Evolutionary conservation across 2,329 filamentous ascomycete species (phyloP).

Genomic region (Epichloe coenophiala): DNA sequence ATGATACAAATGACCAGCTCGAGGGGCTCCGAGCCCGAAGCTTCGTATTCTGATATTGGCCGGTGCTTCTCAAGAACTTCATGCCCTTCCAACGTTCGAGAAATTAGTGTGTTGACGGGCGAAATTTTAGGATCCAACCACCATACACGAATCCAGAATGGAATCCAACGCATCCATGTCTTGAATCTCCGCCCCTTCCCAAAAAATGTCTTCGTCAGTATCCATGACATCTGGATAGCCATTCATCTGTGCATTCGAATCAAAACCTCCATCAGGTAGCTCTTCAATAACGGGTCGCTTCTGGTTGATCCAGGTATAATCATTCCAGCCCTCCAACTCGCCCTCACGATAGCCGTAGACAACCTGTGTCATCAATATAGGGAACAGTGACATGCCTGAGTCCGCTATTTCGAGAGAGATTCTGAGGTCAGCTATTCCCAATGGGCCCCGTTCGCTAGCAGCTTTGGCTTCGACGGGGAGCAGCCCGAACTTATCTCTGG

Average conservation of each 20-base stretch:
- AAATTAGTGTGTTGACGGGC: neutral
- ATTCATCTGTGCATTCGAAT: slow-evolving; percentile 28
- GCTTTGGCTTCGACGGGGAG: slow-evolving; percentile 72
- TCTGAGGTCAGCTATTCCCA: slow-evolving; percentile 67
- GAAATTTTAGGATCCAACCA: slow-evolving; percentile 25
- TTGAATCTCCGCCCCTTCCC: slow-evolving; percentile 44
- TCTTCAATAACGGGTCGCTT: slow-evolving; percentile 16
- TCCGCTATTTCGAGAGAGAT: slow-evolving; percentile 66
- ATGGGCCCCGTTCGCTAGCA: slow-evolving; percentile 55
- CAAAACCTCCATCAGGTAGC: slow-evolving; percentile 10
- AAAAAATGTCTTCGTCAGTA: slow-evolving; percentile 42
- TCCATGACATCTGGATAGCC: slow-evolving; percentile 45
- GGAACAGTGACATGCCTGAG: slow-evolving; percentile 63
- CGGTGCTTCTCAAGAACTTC: neutral
- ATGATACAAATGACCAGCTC: neutral
- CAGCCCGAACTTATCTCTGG: slow-evolving; percentile 61
- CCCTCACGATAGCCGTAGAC: slow-evolving; percentile 61
- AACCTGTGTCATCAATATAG: slow-evolving; percentile 57
- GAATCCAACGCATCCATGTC: slow-evolving; percentile 41
- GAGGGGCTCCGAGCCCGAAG: neutral
- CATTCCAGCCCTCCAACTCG: slow-evolving; percentile 54
- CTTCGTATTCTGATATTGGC: neutral
- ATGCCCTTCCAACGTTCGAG: neutral
- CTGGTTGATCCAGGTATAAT: slow-evolving; percentile 41
- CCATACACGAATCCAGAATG: slow-evolving; percentile 43